These are phyloP conservation scores for Claviceps arundinis DNA, from an alignment of 2,329 filamentous ascomycete species.

Conservation along the genomic window DNA sequence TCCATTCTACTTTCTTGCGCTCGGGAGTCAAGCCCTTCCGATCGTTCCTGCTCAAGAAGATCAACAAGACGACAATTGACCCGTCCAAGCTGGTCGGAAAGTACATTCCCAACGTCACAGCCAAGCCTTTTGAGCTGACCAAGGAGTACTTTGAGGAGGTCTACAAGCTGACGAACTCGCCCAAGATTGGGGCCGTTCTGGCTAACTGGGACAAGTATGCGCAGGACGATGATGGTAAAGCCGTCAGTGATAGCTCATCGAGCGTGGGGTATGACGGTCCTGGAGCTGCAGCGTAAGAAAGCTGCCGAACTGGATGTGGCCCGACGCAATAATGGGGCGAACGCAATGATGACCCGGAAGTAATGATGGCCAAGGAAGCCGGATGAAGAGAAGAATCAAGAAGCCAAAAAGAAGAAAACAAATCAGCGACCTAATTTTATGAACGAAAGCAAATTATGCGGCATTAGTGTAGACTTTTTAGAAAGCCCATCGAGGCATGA, in stretches of 20 bases:
- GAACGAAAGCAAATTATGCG: not conserved
- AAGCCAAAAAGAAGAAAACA: not conserved
- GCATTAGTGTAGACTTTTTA: constrained; percentile 1
- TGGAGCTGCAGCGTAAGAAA: constrained; percentile 26
- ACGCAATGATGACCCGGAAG: not conserved
- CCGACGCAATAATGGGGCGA: not conserved
- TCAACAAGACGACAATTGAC: constrained; percentile 97
- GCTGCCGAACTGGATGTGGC: constrained; percentile 4
- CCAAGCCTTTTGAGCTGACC: constrained; percentile 84
- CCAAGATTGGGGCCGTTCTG: constrained; percentile 63
- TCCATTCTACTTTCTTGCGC: constrained; percentile 96
- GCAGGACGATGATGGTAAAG: constrained; percentile 33
- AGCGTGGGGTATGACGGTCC: constrained; percentile 29
- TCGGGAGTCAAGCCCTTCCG: constrained; percentile 99
- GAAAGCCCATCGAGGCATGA: not conserved
- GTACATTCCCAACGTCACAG: constrained; percentile 98
- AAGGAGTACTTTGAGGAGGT: constrained; percentile 99
- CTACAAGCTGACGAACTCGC: constrained; percentile 79
- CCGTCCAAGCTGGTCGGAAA: constrained; percentile 94
- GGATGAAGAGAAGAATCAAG: not conserved
- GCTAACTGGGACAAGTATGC: constrained; percentile 73
- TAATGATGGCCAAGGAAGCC: not conserved
- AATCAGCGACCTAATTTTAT: not conserved
- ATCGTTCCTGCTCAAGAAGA: constrained; percentile 97
- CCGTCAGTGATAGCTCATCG: constrained; percentile 25